Percentiles rank a stretch among this genome's conserved stretches.
These are phyloP conservation scores for Marasmius sp. DNA, from an alignment of 1,284 basidiomycete species.

Conservation along the genomic window DNA sequence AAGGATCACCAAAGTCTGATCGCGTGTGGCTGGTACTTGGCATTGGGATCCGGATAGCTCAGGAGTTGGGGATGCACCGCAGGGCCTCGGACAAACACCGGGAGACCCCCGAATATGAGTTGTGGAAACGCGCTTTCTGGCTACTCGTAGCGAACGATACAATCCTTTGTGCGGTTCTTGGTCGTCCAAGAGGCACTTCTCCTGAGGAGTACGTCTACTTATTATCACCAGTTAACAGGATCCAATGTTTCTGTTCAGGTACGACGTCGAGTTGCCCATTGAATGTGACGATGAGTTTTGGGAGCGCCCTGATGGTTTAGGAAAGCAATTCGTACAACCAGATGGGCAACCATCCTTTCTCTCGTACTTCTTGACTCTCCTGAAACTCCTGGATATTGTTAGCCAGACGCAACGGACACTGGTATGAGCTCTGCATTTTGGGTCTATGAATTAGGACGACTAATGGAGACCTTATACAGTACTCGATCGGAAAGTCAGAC, in stretches of 20 bases:
- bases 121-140: too few species aligned
- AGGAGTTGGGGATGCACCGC: too few species aligned
- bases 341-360: slow-evolving; percentile 42
- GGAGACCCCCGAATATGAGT: too few species aligned
- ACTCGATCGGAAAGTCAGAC: slow-evolving; percentile 32
- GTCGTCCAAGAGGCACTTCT: too few species aligned
- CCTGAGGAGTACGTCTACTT: too few species aligned
- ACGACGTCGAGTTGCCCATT: slow-evolving; percentile 61
- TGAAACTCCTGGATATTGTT: slow-evolving; percentile 59
- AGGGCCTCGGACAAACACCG: too few species aligned
- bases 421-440: slow-evolving; percentile 28
- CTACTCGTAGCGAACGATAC: too few species aligned
- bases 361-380: slow-evolving; percentile 49
- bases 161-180: too few species aligned
- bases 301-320: slow-evolving; percentile 41
- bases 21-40: too few species aligned
- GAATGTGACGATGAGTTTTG: slow-evolving; percentile 70
- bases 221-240: too few species aligned
- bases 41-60: too few species aligned
- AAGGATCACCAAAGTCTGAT: too few species aligned
- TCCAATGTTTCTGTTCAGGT: slow-evolving; percentile 29
- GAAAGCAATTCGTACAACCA: slow-evolving; percentile 48
- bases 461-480: not conserved
- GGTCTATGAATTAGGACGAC: not conserved
- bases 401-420: slow-evolving; percentile 67